phyloP scores from a whole-genome alignment of 1,139 yeast species.

The Zygosaccharomyces sapae region DNA sequence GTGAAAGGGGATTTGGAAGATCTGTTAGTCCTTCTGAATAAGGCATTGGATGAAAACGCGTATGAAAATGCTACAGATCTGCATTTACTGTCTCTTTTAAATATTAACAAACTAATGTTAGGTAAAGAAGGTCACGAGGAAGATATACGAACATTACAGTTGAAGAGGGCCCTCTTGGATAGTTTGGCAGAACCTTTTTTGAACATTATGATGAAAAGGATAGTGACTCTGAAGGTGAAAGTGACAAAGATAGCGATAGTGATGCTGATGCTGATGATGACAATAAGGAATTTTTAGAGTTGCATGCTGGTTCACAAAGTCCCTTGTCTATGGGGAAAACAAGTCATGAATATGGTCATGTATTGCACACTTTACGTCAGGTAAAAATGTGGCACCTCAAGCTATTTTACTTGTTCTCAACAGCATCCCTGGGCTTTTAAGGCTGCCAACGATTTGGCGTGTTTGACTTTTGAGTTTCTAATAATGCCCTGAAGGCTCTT shows the following conservation, averaged over 20 bases:
- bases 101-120: slow-evolving; percentile 42
- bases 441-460: slow-evolving; percentile 87
- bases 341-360: slow-evolving; percentile 28
- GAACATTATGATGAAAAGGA: slow-evolving; percentile 40
- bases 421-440: slow-evolving; percentile 76
- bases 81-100: slow-evolving; percentile 33
- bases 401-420: slow-evolving; percentile 76
- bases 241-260: slow-evolving; percentile 4
- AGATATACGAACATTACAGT: slow-evolving; percentile 21
- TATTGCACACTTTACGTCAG: slow-evolving; percentile 59
- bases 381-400: slow-evolving; percentile 66
- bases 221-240: slow-evolving; percentile 21
- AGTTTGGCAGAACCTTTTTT: slow-evolving; percentile 72
- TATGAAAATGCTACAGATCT: slow-evolving; percentile 37
- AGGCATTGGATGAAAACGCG: slow-evolving; percentile 36
- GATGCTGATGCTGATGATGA: slow-evolving; percentile 22
- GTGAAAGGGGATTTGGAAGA: slow-evolving; percentile 21
- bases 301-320: slow-evolving; percentile 16
- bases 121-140: slow-evolving; percentile 38
- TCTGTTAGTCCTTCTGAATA: slow-evolving; percentile 30
- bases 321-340: slow-evolving; percentile 13
- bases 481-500: slow-evolving; percentile 55
- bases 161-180: slow-evolving; percentile 53
- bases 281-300: slow-evolving; percentile 10
- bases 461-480: slow-evolving; percentile 82